These are phyloP conservation scores for Amanita pallidorosea DNA, from an alignment of 768 basidiomycete species.

Conservation along the genomic window DNA sequence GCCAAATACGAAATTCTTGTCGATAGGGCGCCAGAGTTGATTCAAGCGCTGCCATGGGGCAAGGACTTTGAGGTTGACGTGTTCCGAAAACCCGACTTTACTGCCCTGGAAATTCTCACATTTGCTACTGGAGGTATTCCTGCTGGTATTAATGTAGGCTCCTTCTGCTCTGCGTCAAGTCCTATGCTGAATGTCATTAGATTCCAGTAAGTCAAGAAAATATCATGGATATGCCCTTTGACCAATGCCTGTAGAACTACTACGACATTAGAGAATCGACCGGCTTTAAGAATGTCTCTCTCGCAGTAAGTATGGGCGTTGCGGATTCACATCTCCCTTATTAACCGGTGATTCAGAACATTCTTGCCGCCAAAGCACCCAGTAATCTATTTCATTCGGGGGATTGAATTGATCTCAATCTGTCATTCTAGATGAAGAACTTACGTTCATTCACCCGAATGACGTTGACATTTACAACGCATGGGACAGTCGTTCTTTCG, in stretches of 20 bases:
- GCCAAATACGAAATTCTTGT: constrained; percentile 76
- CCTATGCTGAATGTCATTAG: constrained; percentile 19
- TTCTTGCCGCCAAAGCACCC: constrained; percentile 80
- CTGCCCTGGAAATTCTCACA: constrained; percentile 69
- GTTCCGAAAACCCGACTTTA: constrained; percentile 84
- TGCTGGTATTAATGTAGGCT: constrained; percentile 69
- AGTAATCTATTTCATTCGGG: constrained; percentile 28
- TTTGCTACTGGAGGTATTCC: constrained; percentile 88
- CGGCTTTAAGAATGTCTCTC: constrained; percentile 86
- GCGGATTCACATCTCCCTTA: not conserved
- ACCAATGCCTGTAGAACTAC: constrained; percentile 42
- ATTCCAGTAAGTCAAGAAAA: constrained; percentile 41
- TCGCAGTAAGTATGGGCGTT: constrained; percentile 40
- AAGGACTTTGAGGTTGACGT: constrained; percentile 52
- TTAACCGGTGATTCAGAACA: constrained; percentile 37
- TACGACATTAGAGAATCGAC: constrained; percentile 72
- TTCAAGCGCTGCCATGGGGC: constrained; percentile 82
- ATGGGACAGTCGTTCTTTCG: constrained; percentile 74
- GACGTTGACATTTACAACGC: constrained; percentile 64
- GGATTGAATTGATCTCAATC: not conserved
- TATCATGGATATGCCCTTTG: not conserved
- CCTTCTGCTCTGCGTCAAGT: not conserved
- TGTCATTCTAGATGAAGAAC: constrained; percentile 45
- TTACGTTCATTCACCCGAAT: constrained; percentile 76
- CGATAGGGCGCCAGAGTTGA: constrained; percentile 62